Evolutionary conservation across 1,284 basidiomycete species (phyloP).

Genomic region (Termitomyces sp.): DNA sequence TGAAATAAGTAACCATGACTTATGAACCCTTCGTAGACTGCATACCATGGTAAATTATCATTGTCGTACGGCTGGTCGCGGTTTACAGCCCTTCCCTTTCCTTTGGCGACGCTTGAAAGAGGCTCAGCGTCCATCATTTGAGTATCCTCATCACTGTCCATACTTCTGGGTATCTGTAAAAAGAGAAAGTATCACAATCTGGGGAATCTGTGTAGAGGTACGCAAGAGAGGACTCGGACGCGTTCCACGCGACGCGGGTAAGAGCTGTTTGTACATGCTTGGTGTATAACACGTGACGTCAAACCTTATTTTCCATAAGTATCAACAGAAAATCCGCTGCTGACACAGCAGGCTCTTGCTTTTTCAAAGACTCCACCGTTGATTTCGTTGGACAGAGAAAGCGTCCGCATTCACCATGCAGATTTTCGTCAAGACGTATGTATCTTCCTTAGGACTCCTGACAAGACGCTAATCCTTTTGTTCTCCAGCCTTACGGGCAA

Average conservation of each 20-base stretch:
- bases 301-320: constrained; percentile 17
- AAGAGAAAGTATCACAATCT: too few species aligned
- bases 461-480: constrained; percentile 13
- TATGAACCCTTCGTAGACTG: constrained; percentile 9
- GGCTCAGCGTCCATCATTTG: constrained; percentile 48
- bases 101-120: constrained; percentile 42
- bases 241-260: constrained; percentile 13
- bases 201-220: too few species aligned
- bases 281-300: constrained; percentile 7
- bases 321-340: constrained; percentile 19
- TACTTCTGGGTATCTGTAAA: constrained; percentile 20
- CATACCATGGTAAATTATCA: constrained; percentile 73
- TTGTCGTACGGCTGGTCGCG: constrained; percentile 38
- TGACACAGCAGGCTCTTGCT: constrained; percentile 43
- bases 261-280: constrained; percentile 9
- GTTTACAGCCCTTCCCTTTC: constrained; percentile 62
- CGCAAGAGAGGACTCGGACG: background rate
- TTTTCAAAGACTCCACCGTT: constrained; percentile 87
- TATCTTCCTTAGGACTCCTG: constrained; percentile 11
- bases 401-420: constrained; percentile 76
- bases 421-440: constrained; percentile 93
- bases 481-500: constrained; percentile 88
- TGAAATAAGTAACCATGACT: background rate
- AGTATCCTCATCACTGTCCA: constrained; percentile 56
- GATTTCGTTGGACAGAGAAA: constrained; percentile 78